A percentile compares a stretch with the other conserved stretches of the same genome.
phyloP scores from a whole-genome alignment of 2,329 filamentous ascomycete species.

The Aspergillus jensenii region DNA sequence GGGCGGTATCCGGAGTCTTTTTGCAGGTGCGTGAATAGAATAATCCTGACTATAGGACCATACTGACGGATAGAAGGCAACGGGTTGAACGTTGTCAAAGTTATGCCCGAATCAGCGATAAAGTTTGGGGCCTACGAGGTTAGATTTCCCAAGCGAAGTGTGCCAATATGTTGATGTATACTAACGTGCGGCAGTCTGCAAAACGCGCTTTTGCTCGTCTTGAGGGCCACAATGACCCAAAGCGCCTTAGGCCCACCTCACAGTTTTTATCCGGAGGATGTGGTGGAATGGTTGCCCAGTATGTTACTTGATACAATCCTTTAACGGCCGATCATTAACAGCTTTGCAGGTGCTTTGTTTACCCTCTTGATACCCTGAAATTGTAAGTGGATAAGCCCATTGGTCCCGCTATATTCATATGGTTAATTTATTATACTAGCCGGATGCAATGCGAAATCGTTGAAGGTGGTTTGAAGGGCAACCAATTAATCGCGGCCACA shows the following conservation, averaged over 20 bases:
- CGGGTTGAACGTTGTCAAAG: slow-evolving; percentile 92
- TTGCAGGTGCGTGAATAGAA: slow-evolving; percentile 69
- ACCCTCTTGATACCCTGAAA: slow-evolving; percentile 73
- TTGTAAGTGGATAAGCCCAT: slow-evolving; percentile 48
- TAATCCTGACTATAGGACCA: neutral
- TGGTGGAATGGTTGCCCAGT: slow-evolving; percentile 93
- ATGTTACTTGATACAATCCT: slow-evolving; percentile 41
- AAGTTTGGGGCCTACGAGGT: slow-evolving; percentile 96
- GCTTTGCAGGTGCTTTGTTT: slow-evolving; percentile 73
- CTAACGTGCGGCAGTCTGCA: slow-evolving; percentile 58
- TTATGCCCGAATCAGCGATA: slow-evolving; percentile 98
- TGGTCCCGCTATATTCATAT: neutral
- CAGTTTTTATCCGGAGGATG: slow-evolving; percentile 90
- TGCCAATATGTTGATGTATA: neutral
- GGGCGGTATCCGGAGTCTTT: slow-evolving; percentile 84
- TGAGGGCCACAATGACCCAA: slow-evolving; percentile 83
- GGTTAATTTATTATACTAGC: slow-evolving; percentile 35
- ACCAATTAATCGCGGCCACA: slow-evolving; percentile 77
- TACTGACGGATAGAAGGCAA: slow-evolving; percentile 64
- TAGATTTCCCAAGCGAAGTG: slow-evolving; percentile 20
- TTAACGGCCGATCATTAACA: slow-evolving; percentile 21
- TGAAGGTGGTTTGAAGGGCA: slow-evolving; percentile 77
- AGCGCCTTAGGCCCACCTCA: slow-evolving; percentile 74
- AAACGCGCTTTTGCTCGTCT: slow-evolving; percentile 82
- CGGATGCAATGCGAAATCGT: slow-evolving; percentile 95